Base-by-base conservation (phyloP, 169 alveolate species). In the Plasmodium blacklocki region DNA sequence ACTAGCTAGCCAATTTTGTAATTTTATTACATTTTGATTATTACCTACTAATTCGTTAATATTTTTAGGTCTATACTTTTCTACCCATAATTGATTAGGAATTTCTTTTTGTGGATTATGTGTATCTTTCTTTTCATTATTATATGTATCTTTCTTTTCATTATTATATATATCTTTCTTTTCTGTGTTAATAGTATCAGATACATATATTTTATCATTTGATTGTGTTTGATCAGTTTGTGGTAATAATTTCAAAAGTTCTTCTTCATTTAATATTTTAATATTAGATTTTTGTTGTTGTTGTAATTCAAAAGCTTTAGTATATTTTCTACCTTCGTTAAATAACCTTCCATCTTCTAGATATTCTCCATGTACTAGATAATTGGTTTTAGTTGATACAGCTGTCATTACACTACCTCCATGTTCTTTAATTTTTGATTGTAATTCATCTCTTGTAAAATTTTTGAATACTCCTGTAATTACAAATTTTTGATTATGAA, bases 261-360 rank as follows among this genome's bases (percentile, higher is more conserved):
- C 94, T 60, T 90, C 93, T 54, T 96, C 98, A 52, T 88, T 92
- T 39, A 96, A 49, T 43, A 96, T 94, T 63, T 93, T 62, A 29
- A 94, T 94, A 66, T 67, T 80, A 29, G 92, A 91, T 29, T 83
- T 73, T 26, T 88, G 60, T 60, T 56, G 60, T 59, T 91, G 85
- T 87, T 88, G 76, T 67, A 90, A 74, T 78, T 95, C 74, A 47
- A 56, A 71, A 15, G 98, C 98, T 85, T 94, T 94, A 68, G 93
- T 92, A 88, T 97, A 98, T 92, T 98, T 98, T 15, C 89, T 86
- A 3, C 99, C 99, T 60, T 95, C 93, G 21, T 88, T 91, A 70
- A 76, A 96, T 29, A 93, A 93, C 60, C 99, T 93, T n/a, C 99
- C 99, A 92, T 98, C 99, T 88, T 98, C 99, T 49, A 98, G 92